These are phyloP conservation scores for Ganoderma resinaceum DNA, from an alignment of 1,284 basidiomycete species.

Conservation along the genomic window DNA sequence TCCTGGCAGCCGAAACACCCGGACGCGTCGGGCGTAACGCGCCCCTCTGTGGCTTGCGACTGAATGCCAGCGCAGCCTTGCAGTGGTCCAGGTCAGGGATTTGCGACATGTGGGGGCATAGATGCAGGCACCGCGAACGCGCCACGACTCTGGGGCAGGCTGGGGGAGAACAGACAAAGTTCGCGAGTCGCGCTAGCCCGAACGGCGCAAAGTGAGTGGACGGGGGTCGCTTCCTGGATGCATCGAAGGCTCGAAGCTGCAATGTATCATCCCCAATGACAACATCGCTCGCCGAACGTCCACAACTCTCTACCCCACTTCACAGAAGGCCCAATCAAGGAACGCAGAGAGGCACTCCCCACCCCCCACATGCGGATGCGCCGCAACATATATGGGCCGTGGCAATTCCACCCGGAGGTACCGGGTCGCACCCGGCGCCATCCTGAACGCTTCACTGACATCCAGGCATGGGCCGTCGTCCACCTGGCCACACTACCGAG, in stretches of 20 bases:
- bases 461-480: neutral
- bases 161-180: neutral
- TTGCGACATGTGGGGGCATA: neutral
- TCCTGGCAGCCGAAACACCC: constrained; percentile 24
- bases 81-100: no score
- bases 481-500: neutral
- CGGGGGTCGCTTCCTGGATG: constrained; percentile 1
- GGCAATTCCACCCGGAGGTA: constrained; percentile 2
- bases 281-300: constrained; percentile 2
- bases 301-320: constrained; percentile 13
- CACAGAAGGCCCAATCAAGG: constrained; percentile 6
- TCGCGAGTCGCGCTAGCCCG: constrained; percentile 5
- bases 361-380: constrained; percentile 3
- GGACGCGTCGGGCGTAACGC: constrained; percentile 5
- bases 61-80: neutral
- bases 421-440: constrained; percentile 12
- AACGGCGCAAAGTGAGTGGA: neutral
- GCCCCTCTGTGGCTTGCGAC: neutral
- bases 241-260: constrained; percentile 5
- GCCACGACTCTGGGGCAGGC: neutral
- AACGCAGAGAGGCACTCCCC: constrained; percentile 15
- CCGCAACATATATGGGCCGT: neutral
- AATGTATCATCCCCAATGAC: constrained; percentile 13
- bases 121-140: neutral
- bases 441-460: neutral